These are phyloP conservation scores for Massarina eburnea DNA, from an alignment of 2,329 filamentous ascomycete genomes.

Conservation along the genomic window DNA sequence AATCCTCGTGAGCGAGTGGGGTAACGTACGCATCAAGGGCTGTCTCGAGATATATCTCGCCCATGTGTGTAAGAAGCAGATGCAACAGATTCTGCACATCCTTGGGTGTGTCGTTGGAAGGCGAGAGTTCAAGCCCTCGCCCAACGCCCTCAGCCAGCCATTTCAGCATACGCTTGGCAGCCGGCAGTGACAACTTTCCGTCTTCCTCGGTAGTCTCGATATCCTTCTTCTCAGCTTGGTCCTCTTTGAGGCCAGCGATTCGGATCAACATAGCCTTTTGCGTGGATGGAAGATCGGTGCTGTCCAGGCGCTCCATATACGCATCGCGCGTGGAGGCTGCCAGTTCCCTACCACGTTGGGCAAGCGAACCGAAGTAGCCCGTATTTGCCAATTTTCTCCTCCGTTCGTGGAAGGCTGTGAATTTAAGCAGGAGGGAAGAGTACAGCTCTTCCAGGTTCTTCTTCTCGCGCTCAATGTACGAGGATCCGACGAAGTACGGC, in stretches of 20 bases:
- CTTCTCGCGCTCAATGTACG: constrained; percentile 67
- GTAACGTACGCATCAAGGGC: constrained; percentile 60
- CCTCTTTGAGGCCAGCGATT: constrained; percentile 78
- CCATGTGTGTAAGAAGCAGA: constrained; percentile 83
- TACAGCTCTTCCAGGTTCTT: constrained; percentile 77
- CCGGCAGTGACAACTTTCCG: constrained; percentile 76
- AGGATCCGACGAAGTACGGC: constrained; percentile 65
- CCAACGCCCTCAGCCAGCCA: constrained; percentile 97
- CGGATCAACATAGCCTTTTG: constrained; percentile 89
- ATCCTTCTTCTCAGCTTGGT: constrained; percentile 76
- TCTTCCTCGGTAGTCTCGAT: constrained; percentile 91
- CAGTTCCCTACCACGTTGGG: constrained; percentile 86
- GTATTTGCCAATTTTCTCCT: constrained; percentile 80
- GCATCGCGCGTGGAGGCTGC: constrained; percentile 86
- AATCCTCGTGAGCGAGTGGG: background rate
- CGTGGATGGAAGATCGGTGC: constrained; percentile 81
- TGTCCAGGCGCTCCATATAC: constrained; percentile 86
- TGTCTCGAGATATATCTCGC: constrained; percentile 73
- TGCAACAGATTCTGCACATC: constrained; percentile 85
- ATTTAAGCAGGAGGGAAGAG: constrained; percentile 92
- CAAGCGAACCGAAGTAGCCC: constrained; percentile 88
- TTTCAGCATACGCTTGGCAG: constrained; percentile 95
- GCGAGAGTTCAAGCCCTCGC: constrained; percentile 85
- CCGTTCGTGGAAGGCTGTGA: constrained; percentile 88
- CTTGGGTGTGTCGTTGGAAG: constrained; percentile 85